A percentile compares a stretch with the other conserved stretches of the same genome.
Conservation (phyloP, 2,329 filamentous ascomycete species). For the Teratosphaeria destructans region DNA sequence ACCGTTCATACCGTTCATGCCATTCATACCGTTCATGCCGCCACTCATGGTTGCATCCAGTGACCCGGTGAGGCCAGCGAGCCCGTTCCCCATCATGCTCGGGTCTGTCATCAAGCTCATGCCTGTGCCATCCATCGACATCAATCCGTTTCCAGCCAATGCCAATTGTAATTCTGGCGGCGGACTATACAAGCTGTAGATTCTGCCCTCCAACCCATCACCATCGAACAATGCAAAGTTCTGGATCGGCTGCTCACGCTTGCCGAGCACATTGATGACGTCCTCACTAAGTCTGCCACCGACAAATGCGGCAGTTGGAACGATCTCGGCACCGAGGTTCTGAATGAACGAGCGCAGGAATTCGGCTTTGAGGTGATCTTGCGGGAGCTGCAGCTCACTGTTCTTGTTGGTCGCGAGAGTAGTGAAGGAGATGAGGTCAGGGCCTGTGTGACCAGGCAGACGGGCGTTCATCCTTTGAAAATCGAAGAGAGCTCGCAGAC, state of each 20-base stretch:
- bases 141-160: neutral
- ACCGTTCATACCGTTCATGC: neutral
- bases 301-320: conserved; percentile 77
- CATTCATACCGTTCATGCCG: neutral
- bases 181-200: conserved; percentile 55
- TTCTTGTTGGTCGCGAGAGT: conserved; percentile 68
- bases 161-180: conserved; percentile 18
- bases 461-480: conserved; percentile 46
- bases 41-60: neutral
- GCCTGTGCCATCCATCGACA: neutral
- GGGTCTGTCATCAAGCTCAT: neutral
- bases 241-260: conserved; percentile 87
- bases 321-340: conserved; percentile 73
- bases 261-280: conserved; percentile 89
- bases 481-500: conserved; percentile 81
- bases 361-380: conserved; percentile 39
- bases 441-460: conserved; percentile 41
- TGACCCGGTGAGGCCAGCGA: neutral
- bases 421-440: conserved; percentile 68
- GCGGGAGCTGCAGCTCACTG: conserved; percentile 46
- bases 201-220: conserved; percentile 62
- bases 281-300: conserved; percentile 90
- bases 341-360: conserved; percentile 78
- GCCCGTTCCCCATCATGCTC: neutral
- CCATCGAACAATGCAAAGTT: conserved; percentile 91